Percentiles rank a stretch among this genome's conserved stretches.
Evolutionary conservation across 2,329 filamentous ascomycete genomes (phyloP).

Genomic region (Cladosporium sp.): DNA sequence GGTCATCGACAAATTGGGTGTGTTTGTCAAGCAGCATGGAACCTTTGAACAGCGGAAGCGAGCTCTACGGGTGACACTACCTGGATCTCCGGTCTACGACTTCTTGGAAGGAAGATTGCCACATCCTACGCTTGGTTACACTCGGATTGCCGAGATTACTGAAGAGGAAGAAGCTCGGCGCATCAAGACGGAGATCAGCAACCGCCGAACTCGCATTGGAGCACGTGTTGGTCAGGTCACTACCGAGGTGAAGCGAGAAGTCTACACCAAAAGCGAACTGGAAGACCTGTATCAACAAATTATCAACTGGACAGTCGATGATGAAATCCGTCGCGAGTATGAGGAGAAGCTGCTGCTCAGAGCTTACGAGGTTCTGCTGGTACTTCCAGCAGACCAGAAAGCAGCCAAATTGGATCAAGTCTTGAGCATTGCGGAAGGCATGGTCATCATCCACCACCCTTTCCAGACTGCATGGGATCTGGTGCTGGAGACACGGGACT

Average conservation of each 20-base stretch:
- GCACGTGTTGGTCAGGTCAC: constrained; percentile 82
- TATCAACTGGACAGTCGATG: constrained; percentile 87
- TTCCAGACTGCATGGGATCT: constrained; percentile 90
- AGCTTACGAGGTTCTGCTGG: constrained; percentile 74
- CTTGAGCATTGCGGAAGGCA: constrained; percentile 76
- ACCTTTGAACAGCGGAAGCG: constrained; percentile 71
- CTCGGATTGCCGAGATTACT: constrained; percentile 76
- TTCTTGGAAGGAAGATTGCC: constrained; percentile 81
- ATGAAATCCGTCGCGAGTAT: constrained; percentile 77
- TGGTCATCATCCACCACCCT: constrained; percentile 94
- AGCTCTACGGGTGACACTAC: constrained; percentile 74
- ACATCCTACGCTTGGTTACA: constrained; percentile 77
- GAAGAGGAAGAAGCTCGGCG: constrained; percentile 85
- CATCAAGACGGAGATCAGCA: constrained; percentile 86
- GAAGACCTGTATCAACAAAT: constrained; percentile 77
- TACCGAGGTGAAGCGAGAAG: constrained; percentile 80
- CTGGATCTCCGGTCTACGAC: constrained; percentile 76
- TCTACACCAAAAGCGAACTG: constrained; percentile 73
- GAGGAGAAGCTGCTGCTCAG: constrained; percentile 88
- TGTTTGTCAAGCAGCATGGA: constrained; percentile 71
- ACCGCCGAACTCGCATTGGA: constrained; percentile 82
- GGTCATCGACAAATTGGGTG: constrained; percentile 76
- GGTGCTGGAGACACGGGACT: constrained; percentile 83
- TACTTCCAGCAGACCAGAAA: constrained; percentile 69
- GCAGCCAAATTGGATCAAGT: constrained; percentile 69